Base-by-base conservation (phyloP, 169 alveolate species). In the Cryptosporidium baileyi region DNA sequence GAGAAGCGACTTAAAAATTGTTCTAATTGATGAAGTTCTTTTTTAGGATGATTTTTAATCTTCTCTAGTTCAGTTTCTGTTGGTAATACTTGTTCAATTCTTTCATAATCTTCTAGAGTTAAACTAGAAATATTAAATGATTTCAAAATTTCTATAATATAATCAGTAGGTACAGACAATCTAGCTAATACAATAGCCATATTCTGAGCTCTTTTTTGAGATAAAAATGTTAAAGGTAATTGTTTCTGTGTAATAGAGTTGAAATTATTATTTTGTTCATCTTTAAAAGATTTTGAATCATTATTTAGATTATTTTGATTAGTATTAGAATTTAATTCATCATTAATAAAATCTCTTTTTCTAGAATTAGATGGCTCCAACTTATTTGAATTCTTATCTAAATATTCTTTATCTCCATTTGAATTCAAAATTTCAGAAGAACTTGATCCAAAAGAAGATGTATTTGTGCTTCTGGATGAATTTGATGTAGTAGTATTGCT, bases 161-260 rank as follows among this genome's bases (percentile, higher is more conserved):
- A 88, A 51, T 80, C 80, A 5, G 81, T 81, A 11, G 90, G 67
- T 15, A 89, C 85, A 2, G 90, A 65, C 0, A 89, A 65, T 41
- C 91, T 57, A 19, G 91, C 89, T 8, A 80, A 80, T 34, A 89
- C 89, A 1, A 89, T 89, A 22, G 90, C 91, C 51, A 89, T 82
- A 61, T 89, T 89, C 43, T 89, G 91, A 24, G 91, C 91, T 13
- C 91, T 81, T 49, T 81, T 89, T 54, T 74, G 85, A 30, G 85
- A 74, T 15, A 74, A 28, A 8, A 57, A 74, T 26, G 65, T 51
- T 61, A 74, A 44, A 9, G 85, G 85, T 8, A 74, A 41, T 43
- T 74, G 85, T 40, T 74, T 74, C 36, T 54, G 65, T 36, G 60
- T 44, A 45, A 47, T 6, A 38, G 13, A 26, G 47, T 11, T 65